Evolutionary conservation across 164 flowering plant genomes (phyloP).

Genomic region (Platanus orientalis): DNA sequence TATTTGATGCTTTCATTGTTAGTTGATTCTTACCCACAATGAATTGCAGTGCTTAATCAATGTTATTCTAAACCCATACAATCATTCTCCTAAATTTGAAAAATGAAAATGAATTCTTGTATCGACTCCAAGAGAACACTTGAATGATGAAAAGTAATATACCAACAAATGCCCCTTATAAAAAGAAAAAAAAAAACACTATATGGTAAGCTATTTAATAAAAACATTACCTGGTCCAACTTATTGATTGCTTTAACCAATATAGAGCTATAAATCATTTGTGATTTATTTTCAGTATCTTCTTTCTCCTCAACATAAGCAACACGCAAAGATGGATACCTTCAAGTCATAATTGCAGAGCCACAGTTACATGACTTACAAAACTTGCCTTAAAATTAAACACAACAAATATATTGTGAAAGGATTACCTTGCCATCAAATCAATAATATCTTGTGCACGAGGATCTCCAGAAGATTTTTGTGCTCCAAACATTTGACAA

Average conservation of each 20-base stretch:
- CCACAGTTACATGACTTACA: background rate
- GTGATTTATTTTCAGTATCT: constrained; percentile 34
- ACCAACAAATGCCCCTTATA: background rate
- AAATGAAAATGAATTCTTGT: too few relatives aligned
- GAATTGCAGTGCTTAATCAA: too few relatives aligned
- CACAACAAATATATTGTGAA: background rate
- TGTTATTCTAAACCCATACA: too few relatives aligned
- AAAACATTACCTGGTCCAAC: constrained; percentile 62
- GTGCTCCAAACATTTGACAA: constrained; percentile 80
- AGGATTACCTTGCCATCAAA: constrained; percentile 64
- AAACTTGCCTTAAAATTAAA: constrained; percentile 1
- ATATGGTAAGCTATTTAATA: background rate
- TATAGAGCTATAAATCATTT: constrained; percentile 71
- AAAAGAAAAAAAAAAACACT: background rate
- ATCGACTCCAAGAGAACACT: background rate
- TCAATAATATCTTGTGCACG: constrained; percentile 71
- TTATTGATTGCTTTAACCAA: constrained; percentile 67
- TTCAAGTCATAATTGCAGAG: constrained; percentile 22
- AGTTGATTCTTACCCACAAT: too few relatives aligned
- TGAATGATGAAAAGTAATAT: background rate
- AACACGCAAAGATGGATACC: constrained; percentile 88
- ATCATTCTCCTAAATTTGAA: too few relatives aligned
- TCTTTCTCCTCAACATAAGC: constrained; percentile 97
- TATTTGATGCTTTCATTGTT: too few relatives aligned
- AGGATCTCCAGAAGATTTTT: constrained; percentile 66